Evolutionary conservation across 805 yeast species (phyloP).

Genomic region (Lachancea fermentati): DNA sequence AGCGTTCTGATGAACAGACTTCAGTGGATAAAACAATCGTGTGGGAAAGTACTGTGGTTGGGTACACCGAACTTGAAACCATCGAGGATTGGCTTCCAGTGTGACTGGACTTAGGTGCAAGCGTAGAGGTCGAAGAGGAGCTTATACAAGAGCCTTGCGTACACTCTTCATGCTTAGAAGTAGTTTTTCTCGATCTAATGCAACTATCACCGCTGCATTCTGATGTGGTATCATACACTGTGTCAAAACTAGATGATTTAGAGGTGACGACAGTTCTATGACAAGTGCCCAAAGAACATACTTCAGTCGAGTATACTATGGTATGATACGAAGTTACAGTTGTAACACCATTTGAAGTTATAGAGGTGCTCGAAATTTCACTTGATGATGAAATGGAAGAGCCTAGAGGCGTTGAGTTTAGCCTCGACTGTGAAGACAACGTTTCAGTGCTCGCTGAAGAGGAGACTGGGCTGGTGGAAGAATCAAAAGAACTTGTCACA

Average conservation of each 20-base stretch:
- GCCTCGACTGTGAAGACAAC: no score
- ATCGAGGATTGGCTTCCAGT: not conserved
- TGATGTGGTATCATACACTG: not conserved
- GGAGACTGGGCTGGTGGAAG: not conserved
- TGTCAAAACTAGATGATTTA: not conserved
- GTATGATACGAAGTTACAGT: constrained; percentile 7
- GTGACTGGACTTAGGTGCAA: not conserved
- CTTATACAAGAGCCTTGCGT: not conserved
- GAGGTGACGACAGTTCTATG: not conserved
- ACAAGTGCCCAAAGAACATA: not conserved
- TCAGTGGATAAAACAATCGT: constrained; percentile 12
- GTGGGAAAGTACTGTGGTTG: not conserved
- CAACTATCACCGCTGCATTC: not conserved
- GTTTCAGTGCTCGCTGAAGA: not conserved
- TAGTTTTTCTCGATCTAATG: not conserved
- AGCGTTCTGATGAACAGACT: constrained; percentile 13
- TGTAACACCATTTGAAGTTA: constrained; percentile 10
- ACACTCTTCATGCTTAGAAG: not conserved
- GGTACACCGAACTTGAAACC: not conserved
- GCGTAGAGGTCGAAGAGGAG: not conserved
- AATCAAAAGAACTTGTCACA: not conserved
- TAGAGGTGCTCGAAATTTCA: no score
- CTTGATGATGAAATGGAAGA: no score
- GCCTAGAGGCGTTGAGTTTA: no score
- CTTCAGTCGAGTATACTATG: not conserved